These are phyloP conservation scores for Byssochlamys sp. DNA, from an alignment of 2,329 filamentous ascomycete genomes.

Conservation along the genomic window DNA sequence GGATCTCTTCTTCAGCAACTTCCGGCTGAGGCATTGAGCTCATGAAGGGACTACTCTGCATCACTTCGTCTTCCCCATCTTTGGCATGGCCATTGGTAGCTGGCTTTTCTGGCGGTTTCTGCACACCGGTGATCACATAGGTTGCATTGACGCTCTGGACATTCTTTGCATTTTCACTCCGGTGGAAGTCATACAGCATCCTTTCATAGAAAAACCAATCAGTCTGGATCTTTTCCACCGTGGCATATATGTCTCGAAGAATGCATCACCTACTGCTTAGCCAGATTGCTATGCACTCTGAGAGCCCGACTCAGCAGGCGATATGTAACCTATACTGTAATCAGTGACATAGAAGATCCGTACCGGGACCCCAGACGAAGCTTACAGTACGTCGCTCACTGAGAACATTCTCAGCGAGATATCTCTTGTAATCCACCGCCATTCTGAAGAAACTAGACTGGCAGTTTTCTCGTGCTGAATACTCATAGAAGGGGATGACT, in stretches of 20 bases:
- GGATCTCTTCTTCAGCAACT: conserved; percentile 40
- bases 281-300: conserved; percentile 72
- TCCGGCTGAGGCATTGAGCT: conserved; percentile 54
- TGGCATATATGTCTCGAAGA: background rate
- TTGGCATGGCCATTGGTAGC: conserved; percentile 34
- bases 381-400: conserved; percentile 64
- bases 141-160: conserved; percentile 74
- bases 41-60: conserved; percentile 59
- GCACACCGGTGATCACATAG: conserved; percentile 73
- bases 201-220: conserved; percentile 34
- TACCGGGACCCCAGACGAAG: conserved; percentile 5
- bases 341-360: background rate
- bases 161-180: conserved; percentile 64
- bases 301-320: conserved; percentile 71
- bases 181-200: conserved; percentile 80
- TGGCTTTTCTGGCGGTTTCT: conserved; percentile 30
- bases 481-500: background rate
- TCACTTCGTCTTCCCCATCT: conserved; percentile 53
- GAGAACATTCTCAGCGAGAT: conserved; percentile 65
- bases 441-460: conserved; percentile 18
- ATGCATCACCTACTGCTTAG: conserved; percentile 62
- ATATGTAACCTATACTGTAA: conserved; percentile 63
- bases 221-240: conserved; percentile 1
- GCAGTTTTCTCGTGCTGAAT: background rate
- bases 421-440: conserved; percentile 54